phyloP scores from a whole-genome alignment of 1,139 yeast species.

The Hyphopichia fennica region DNA sequence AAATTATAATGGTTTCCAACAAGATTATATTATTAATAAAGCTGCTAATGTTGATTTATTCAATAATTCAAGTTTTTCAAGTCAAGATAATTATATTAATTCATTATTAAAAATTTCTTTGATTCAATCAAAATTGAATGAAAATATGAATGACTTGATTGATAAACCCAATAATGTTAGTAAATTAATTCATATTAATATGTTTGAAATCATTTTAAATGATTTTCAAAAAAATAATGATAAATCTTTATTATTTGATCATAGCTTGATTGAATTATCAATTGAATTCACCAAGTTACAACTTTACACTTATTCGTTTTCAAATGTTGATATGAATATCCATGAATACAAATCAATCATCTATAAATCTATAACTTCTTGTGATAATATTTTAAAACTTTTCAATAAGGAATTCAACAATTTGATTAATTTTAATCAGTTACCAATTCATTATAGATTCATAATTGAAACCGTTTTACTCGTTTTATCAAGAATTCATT shows the following conservation, averaged over 20 bases:
- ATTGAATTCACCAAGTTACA: constrained; percentile 44
- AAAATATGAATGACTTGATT: constrained; percentile 35
- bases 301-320: constrained; percentile 37
- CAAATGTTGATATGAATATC: constrained; percentile 27
- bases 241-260: constrained; percentile 15
- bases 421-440: constrained; percentile 24
- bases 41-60: constrained; percentile 30
- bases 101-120: constrained; percentile 40
- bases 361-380: constrained; percentile 30
- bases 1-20: constrained; percentile 40
- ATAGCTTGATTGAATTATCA: constrained; percentile 31
- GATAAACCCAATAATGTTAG: constrained; percentile 26
- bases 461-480: constrained; percentile 37
- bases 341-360: constrained; percentile 31
- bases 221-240: constrained; percentile 22
- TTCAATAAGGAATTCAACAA: constrained; percentile 21
- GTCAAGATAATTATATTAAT: constrained; percentile 37
- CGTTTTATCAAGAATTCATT: constrained; percentile 33
- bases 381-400: constrained; percentile 27
- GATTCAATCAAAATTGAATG: constrained; percentile 44
- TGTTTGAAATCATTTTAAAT: constrained; percentile 44
- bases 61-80: constrained; percentile 8
- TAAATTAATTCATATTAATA: constrained; percentile 38
- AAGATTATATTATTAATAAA: constrained; percentile 42
- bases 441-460: constrained; percentile 44